These are phyloP conservation scores for Vaccinium macrocarpon DNA, from an alignment of 148 eudicot species.

Conservation along the genomic window DNA sequence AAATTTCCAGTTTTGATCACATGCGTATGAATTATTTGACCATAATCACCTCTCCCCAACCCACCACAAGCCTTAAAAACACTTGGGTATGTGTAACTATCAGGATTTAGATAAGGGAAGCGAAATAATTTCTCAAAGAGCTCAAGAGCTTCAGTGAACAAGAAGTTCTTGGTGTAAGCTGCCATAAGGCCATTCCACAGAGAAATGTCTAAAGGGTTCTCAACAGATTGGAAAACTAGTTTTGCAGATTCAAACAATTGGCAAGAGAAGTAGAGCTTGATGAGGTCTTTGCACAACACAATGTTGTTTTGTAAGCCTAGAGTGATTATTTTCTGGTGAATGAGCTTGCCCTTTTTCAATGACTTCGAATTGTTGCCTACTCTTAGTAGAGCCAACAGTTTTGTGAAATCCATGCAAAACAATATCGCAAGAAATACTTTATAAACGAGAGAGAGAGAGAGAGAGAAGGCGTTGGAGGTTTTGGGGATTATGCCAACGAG, in stretches of 20 bases:
- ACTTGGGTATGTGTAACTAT: slow-evolving; percentile 32
- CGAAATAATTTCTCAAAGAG: slow-evolving; percentile 19
- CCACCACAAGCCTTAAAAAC: slow-evolving; percentile 37
- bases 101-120: slow-evolving; percentile 24
- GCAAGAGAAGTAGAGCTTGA: slow-evolving; percentile 28
- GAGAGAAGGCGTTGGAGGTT: no score
- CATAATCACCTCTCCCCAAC: slow-evolving; percentile 18
- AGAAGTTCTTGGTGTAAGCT: slow-evolving; percentile 26
- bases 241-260: slow-evolving; percentile 22
- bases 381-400: slow-evolving; percentile 21
- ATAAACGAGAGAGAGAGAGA: not conserved
- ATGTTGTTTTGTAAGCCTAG: slow-evolving; percentile 27
- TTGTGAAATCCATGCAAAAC: slow-evolving; percentile 20
- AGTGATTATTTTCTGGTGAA: slow-evolving; percentile 29
- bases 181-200: slow-evolving; percentile 31
- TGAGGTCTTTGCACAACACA: slow-evolving; percentile 23
- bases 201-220: slow-evolving; percentile 23
- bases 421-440: no score
- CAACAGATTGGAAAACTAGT: slow-evolving; percentile 17
- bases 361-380: slow-evolving; percentile 19
- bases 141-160: slow-evolving; percentile 30
- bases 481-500: no score
- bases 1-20: not conserved
- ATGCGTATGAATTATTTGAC: slow-evolving; percentile 14
- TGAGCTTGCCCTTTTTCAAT: slow-evolving; percentile 21